These are phyloP conservation scores for Trichoderma oligosporum DNA, from an alignment of 2,329 filamentous ascomycete species.

Conservation along the genomic window DNA sequence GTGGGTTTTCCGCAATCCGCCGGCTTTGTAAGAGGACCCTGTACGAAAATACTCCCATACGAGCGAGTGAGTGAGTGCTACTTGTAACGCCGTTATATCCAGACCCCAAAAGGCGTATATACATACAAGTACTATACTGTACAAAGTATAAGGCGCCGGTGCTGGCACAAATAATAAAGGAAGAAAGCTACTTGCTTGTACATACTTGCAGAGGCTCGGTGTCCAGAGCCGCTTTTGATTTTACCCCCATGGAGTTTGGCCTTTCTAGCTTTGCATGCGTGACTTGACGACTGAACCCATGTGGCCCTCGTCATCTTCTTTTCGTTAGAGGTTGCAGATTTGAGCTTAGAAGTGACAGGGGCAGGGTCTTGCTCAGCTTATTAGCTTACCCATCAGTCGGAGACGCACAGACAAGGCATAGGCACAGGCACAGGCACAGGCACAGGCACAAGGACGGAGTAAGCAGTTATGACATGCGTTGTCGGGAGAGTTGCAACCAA, in stretches of 20 bases:
- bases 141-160: not conserved
- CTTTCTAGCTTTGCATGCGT: constrained; percentile 1
- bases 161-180: too few species aligned
- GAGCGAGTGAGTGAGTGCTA: too few species aligned
- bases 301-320: constrained; percentile 2
- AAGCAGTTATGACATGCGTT: not conserved
- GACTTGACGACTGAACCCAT: too few species aligned
- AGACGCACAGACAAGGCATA: constrained; percentile 15
- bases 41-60: too few species aligned
- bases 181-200: too few species aligned
- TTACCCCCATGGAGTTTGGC: constrained; percentile 17
- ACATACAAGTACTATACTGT: not conserved
- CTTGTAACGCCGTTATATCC: too few species aligned
- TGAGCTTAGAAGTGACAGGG: constrained; percentile 5
- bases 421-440: too few species aligned
- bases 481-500: not conserved
- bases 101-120: too few species aligned
- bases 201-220: too few species aligned
- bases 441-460: not conserved
- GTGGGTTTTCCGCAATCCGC: constrained; percentile 1
- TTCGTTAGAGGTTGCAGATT: not conserved
- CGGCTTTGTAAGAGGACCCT: not conserved
- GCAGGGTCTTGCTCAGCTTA: not conserved
- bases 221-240: not conserved
- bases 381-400: constrained; percentile 16